These are phyloP conservation scores for Fusarium veterinarium DNA, from an alignment of 2,329 filamentous ascomycete species.

Conservation along the genomic window DNA sequence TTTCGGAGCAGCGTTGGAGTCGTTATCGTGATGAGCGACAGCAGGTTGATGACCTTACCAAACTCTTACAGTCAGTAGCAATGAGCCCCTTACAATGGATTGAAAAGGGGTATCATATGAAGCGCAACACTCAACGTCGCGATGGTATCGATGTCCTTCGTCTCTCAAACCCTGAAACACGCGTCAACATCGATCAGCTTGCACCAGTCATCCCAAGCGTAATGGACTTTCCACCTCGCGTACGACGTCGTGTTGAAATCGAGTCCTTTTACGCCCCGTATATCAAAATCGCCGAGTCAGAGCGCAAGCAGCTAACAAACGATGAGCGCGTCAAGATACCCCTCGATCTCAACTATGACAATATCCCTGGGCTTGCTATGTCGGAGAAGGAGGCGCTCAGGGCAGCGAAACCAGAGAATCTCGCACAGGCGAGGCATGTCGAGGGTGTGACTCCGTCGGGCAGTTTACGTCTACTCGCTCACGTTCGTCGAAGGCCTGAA, in stretches of 20 bases:
- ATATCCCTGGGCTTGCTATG: conserved; percentile 78
- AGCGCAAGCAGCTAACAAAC: conserved; percentile 74
- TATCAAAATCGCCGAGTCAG: conserved; percentile 75
- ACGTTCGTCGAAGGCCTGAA: conserved; percentile 59
- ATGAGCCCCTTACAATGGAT: conserved; percentile 75
- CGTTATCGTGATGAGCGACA: conserved; percentile 72
- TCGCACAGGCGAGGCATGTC: conserved; percentile 88
- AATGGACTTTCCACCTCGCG: conserved; percentile 63
- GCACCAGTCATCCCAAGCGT: conserved; percentile 67
- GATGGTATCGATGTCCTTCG: conserved; percentile 85
- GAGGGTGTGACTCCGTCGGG: conserved; percentile 80
- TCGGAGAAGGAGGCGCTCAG: conserved; percentile 81
- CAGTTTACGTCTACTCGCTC: conserved; percentile 69
- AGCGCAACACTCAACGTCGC: conserved; percentile 73
- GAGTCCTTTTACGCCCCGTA: conserved; percentile 91
- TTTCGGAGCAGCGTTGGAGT: conserved; percentile 82
- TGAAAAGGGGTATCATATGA: conserved; percentile 74
- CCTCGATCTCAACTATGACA: conserved; percentile 78
- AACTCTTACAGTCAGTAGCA: conserved; percentile 67
- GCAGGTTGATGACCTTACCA: conserved; percentile 75
- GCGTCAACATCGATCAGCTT: conserved; percentile 64
- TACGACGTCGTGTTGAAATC: conserved; percentile 78
- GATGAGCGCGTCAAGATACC: conserved; percentile 84
- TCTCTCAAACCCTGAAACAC: conserved; percentile 64
- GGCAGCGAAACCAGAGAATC: conserved; percentile 79